Conservation (phyloP, 108 stramenopile species). For the Aurantiochytrium sp. region DNA sequence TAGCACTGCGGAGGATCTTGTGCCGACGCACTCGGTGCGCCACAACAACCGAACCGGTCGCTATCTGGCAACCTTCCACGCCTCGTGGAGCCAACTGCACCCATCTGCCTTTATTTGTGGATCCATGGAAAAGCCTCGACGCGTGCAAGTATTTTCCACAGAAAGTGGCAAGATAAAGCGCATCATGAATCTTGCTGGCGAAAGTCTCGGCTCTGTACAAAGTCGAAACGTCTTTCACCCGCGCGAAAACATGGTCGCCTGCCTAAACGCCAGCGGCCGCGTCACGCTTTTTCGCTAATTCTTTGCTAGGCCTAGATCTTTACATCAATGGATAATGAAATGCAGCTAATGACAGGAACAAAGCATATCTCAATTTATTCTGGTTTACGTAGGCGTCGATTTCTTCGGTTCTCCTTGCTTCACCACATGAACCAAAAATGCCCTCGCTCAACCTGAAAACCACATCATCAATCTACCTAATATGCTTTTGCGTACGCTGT, state of each 20-base stretch:
- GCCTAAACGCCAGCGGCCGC: not conserved
- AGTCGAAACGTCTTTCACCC: not conserved
- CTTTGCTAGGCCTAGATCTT: not conserved
- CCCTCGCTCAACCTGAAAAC: too few relatives aligned
- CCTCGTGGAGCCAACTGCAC: not conserved
- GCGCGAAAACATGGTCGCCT: not conserved
- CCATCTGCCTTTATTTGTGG: not conserved
- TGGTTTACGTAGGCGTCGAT: too few relatives aligned
- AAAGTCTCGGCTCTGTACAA: not conserved
- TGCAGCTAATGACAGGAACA: too few relatives aligned
- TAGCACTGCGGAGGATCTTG: not conserved
- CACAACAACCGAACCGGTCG: not conserved
- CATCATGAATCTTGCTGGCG: conserved; percentile 2
- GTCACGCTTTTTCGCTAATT: not conserved
- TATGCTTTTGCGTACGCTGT: not conserved
- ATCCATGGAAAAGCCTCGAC: not conserved
- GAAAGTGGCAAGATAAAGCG: not conserved
- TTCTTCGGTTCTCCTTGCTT: too few relatives aligned
- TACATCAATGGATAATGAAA: too few relatives aligned
- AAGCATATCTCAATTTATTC: too few relatives aligned
- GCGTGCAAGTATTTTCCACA: not conserved
- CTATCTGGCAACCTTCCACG: not conserved
- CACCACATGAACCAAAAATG: too few relatives aligned
- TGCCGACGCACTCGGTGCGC: not conserved
- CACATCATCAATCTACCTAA: too few relatives aligned